Evolutionary conservation across 208 protist species (phyloP).

Genomic region (Lotmaria passim): DNA sequence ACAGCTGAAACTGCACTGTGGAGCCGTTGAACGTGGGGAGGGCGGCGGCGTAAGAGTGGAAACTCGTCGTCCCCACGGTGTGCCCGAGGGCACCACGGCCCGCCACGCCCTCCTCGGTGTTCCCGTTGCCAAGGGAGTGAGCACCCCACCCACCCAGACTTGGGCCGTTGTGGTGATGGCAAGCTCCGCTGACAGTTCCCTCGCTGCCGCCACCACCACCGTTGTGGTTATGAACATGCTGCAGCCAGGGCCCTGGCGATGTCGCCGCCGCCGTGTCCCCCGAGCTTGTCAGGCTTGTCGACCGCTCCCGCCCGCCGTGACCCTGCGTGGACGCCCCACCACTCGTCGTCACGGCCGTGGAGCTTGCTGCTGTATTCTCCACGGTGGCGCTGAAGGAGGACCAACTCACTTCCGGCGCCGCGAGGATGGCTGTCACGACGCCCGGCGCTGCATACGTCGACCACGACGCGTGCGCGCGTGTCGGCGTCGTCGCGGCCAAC

Average conservation of each 20-base stretch:
- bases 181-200: not conserved
- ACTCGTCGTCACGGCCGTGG: not conserved
- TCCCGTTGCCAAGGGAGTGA: not conserved
- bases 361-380: not conserved
- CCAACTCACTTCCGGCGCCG: slow-evolving; percentile 32
- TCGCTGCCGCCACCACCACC: not conserved
- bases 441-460: slow-evolving; percentile 6
- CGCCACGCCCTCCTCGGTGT: not conserved
- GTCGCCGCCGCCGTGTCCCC: not conserved
- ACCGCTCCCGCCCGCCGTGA: no score
- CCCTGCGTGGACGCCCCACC: not conserved
- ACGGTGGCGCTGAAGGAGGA: not conserved
- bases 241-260: slow-evolving; percentile 16
- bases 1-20: slow-evolving; percentile 20
- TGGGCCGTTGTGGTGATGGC: no score
- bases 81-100: not conserved
- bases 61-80: not conserved
- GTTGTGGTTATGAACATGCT: slow-evolving; percentile 4
- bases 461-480: not conserved
- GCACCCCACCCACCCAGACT: no score
- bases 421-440: slow-evolving; percentile 24
- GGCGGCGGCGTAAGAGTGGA: slow-evolving; percentile 1
- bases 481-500: not conserved
- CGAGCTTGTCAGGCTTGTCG: not conserved
- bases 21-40: not conserved